These are phyloP conservation scores for Brassica juncea DNA, from an alignment of 345 rosid species.

Conservation along the genomic window DNA sequence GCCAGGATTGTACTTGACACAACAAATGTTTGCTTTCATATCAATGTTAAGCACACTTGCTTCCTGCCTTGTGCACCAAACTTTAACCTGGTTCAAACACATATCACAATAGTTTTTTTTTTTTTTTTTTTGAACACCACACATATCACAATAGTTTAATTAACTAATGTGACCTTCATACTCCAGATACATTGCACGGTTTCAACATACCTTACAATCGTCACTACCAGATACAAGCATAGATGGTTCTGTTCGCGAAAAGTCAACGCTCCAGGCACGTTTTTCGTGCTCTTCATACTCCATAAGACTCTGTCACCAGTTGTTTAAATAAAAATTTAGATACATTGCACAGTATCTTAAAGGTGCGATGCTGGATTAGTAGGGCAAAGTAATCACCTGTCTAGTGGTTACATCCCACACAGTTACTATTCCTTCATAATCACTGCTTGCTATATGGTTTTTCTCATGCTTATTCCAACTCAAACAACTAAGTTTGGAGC, in stretches of 20 bases:
- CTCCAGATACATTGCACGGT: background rate
- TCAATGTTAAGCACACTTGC: constrained; percentile 92
- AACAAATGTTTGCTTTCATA: constrained; percentile 98
- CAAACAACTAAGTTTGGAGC: constrained; percentile 96
- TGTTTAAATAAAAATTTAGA: constrained; percentile 6
- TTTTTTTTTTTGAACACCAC: too few relatives aligned
- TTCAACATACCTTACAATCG: constrained; percentile 78
- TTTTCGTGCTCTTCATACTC: constrained; percentile 99
- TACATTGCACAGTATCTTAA: constrained; percentile 14
- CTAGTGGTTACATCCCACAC: constrained; percentile 97
- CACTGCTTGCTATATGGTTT: constrained; percentile 97
- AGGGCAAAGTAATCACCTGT: constrained; percentile 55
- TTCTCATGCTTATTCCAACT: constrained; percentile 95
- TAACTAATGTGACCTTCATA: constrained; percentile 4
- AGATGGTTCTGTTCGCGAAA: constrained; percentile 85
- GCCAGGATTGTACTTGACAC: constrained; percentile 98
- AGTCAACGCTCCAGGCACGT: constrained; percentile 99
- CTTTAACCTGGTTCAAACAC: constrained; percentile 71
- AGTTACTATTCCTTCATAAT: constrained; percentile 96
- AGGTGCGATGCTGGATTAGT: background rate
- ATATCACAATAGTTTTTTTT: background rate
- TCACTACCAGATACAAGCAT: constrained; percentile 99
- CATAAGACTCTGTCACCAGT: constrained; percentile 71
- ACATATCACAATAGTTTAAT: background rate
- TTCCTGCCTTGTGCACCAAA: constrained; percentile 97